These are phyloP conservation scores for Solanum okadae DNA, from an alignment of 257 asterid genomes.

Conservation along the genomic window DNA sequence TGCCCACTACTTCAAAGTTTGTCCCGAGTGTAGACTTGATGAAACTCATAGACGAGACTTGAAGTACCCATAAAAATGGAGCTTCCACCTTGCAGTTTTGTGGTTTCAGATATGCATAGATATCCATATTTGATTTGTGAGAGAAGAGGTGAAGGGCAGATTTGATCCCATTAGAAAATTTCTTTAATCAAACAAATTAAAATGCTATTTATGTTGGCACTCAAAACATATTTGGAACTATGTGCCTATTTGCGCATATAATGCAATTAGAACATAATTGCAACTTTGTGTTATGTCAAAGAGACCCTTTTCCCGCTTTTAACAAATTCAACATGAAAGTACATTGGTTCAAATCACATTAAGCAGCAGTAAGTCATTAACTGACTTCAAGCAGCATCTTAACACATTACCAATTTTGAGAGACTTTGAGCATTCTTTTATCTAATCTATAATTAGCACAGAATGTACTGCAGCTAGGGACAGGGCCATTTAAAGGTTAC, in stretches of 20 bases:
- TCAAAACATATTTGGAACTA: neutral
- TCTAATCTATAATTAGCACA: neutral
- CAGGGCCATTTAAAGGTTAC: slow-evolving; percentile 9
- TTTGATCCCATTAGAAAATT: neutral
- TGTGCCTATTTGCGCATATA: neutral
- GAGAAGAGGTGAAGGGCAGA: too few species aligned
- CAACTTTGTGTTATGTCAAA: neutral
- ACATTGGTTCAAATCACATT: neutral
- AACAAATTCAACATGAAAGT: neutral
- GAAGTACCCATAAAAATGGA: too few species aligned
- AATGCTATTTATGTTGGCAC: neutral
- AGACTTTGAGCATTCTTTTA: neutral
- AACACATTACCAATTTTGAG: neutral
- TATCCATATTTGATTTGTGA: too few species aligned
- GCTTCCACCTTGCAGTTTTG: too few species aligned
- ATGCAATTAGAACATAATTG: neutral
- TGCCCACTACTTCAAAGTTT: too few species aligned
- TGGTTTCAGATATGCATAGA: too few species aligned
- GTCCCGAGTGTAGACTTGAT: too few species aligned
- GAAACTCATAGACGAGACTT: too few species aligned
- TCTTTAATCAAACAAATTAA: neutral
- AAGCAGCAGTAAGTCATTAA: neutral
- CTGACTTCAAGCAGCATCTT: neutral
- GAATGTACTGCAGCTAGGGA: slow-evolving; percentile 54
- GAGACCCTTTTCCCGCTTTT: neutral